Percentiles rank a stretch among this genome's conserved stretches.
These are phyloP conservation scores for Purshia tridentata DNA, from an alignment of 306 rosid genomes.

Conservation along the genomic window DNA sequence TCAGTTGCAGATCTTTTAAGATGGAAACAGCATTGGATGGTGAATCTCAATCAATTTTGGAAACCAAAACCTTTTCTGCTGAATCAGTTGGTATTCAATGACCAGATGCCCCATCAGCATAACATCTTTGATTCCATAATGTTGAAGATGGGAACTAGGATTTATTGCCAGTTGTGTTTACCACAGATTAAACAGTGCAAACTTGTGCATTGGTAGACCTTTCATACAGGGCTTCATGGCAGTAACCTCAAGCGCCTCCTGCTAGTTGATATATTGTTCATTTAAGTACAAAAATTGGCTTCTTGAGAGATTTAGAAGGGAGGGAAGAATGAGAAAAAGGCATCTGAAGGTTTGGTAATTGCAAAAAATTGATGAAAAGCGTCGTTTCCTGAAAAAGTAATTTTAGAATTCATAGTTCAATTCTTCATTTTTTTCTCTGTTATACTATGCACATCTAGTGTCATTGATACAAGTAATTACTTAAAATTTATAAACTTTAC, in stretches of 20 bases:
- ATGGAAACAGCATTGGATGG: constrained; percentile 18
- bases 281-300: constrained; percentile 28
- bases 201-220: constrained; percentile 26
- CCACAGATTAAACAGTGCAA: constrained; percentile 14
- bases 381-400: constrained; percentile 21
- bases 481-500: not conserved
- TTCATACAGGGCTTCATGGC: constrained; percentile 9
- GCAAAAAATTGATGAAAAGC: constrained; percentile 23
- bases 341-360: constrained; percentile 28
- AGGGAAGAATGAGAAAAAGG: constrained; percentile 22
- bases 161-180: constrained; percentile 28
- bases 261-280: constrained; percentile 27
- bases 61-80: constrained; percentile 32
- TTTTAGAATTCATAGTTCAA: constrained; percentile 12
- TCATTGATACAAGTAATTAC: not conserved
- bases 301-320: constrained; percentile 13
- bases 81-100: constrained; percentile 52
- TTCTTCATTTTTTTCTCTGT: not conserved
- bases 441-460: not conserved
- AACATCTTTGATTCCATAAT: constrained; percentile 24
- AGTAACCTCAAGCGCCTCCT: constrained; percentile 22
- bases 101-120: constrained; percentile 19
- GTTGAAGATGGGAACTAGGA: constrained; percentile 28
- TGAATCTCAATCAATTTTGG: constrained; percentile 19
- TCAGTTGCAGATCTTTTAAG: constrained; percentile 26